Base-by-base conservation (phyloP, 2,329 filamentous ascomycete genomes). In the Akanthomyces muscarius region DNA sequence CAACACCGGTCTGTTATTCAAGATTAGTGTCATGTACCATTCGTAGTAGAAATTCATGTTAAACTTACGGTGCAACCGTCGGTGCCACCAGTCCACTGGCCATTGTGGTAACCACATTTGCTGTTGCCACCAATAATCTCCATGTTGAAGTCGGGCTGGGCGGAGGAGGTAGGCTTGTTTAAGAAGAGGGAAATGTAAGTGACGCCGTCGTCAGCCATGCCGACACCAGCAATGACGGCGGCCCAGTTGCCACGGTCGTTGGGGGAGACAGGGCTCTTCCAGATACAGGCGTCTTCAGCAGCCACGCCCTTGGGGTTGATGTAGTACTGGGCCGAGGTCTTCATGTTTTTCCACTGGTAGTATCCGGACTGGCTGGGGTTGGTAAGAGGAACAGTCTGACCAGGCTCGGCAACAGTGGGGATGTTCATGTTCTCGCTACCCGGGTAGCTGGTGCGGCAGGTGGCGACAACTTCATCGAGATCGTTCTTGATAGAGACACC, bases 381-480 rank as follows among this genome's bases (percentile, higher is more conserved):
- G 73, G 90, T 91, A 67, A 99, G 78, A 42, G 81, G 77, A 65
- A 86, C 78, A 30, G 78, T 83, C 55, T 77, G 71, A 64, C 90
- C 90, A 59, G 89, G 77, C 5, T 76, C 68, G 50, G 89, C 82
- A 63, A 86, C 77, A 53, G 93, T 79, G 52, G 94, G 91, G 64
- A 98, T 84, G 61, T 90, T 91, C 87, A 97, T 94, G 70, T 83
- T 83, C 80, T 99, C 95, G 64, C 87, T 92, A 72, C 92, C 94
- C 66, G 95, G 95, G 78, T 99, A 99, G 76, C 97, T 92, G 68
- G 95, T 98, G 76, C 92, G 92, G 86, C 95, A 99, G 69, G 96
- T 84, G 51, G 89, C 84, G 33, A 91, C 89, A 50, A 83, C 78
- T 44, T 84, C 73, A 56, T 76, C 72, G 41, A 97, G 82, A 62